These are phyloP conservation scores for Neofusicoccum kwambonambiense DNA, from an alignment of 2,329 filamentous ascomycete species.

Conservation along the genomic window DNA sequence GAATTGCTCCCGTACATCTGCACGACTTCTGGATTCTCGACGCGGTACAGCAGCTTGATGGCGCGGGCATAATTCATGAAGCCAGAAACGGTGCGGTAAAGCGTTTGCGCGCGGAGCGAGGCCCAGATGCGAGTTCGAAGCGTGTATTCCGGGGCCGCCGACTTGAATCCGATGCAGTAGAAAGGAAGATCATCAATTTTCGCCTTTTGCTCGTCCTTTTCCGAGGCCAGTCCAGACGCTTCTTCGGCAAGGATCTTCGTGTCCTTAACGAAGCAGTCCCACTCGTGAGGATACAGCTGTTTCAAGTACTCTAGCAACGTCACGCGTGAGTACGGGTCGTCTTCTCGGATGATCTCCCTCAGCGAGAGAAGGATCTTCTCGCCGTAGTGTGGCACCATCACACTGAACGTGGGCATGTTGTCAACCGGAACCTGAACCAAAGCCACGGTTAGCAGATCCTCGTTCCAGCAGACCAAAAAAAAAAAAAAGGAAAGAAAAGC, in stretches of 20 bases:
- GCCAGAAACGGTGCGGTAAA: slow-evolving; percentile 96
- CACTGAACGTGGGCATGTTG: slow-evolving; percentile 99
- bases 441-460: not conserved
- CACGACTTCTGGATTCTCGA: slow-evolving; percentile 97
- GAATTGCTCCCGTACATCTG: slow-evolving; percentile 99
- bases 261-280: slow-evolving; percentile 99
- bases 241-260: slow-evolving; percentile 99
- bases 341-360: slow-evolving; percentile 96
- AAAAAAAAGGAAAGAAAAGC: not conserved
- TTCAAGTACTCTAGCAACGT: slow-evolving; percentile 96
- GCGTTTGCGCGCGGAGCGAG: slow-evolving; percentile 91
- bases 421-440: slow-evolving; percentile 65
- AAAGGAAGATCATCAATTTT: slow-evolving; percentile 99
- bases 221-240: slow-evolving; percentile 88
- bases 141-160: slow-evolving; percentile 95
- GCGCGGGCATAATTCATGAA: slow-evolving; percentile 99
- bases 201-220: slow-evolving; percentile 94
- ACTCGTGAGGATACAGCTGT: slow-evolving; percentile 96
- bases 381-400: slow-evolving; percentile 95
- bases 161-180: slow-evolving; percentile 99
- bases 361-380: slow-evolving; percentile 97
- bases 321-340: slow-evolving; percentile 96
- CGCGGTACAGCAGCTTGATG: slow-evolving; percentile 96
- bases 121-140: slow-evolving; percentile 98
- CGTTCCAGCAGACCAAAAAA: not conserved